These are phyloP conservation scores for Aspergillus leporis DNA, from an alignment of 495 filamentous ascomycete genomes.

Conservation along the genomic window DNA sequence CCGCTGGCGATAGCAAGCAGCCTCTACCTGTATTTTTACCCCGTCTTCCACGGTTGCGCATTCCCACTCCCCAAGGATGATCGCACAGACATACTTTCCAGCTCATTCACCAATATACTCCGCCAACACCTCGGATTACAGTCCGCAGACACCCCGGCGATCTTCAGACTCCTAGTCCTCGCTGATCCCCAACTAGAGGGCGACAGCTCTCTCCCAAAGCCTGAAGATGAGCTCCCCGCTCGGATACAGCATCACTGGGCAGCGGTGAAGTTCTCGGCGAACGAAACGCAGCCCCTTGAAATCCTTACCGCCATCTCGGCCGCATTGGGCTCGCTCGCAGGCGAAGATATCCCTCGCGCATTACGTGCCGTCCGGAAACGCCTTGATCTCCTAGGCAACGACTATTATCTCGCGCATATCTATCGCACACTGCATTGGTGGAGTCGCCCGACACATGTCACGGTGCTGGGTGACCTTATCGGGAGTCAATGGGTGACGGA, in stretches of 20 bases:
- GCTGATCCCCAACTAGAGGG: conserved; percentile 96
- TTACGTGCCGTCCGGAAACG: conserved; percentile 69
- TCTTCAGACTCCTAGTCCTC: conserved; percentile 88
- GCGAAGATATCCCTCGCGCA: conserved; percentile 64
- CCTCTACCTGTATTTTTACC: conserved; percentile 85
- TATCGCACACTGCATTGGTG: conserved; percentile 84
- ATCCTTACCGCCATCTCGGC: conserved; percentile 45
- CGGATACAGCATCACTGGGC: conserved; percentile 55
- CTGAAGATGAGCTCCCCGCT: conserved; percentile 59
- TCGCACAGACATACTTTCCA: background rate
- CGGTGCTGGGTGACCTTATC: conserved; percentile 85
- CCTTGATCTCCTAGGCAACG: conserved; percentile 88
- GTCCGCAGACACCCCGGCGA: conserved; percentile 29
- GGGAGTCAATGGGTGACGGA: conserved; percentile 96
- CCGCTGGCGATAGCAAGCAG: conserved; percentile 69
- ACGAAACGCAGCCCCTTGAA: conserved; percentile 15
- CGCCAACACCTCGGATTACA: conserved; percentile 43
- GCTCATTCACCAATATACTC: conserved; percentile 42
- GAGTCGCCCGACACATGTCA: conserved; percentile 80
- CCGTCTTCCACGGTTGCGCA: conserved; percentile 75
- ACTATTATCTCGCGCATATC: conserved; percentile 91
- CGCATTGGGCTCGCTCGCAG: conserved; percentile 51
- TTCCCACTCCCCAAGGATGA: conserved; percentile 62
- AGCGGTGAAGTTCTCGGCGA: conserved; percentile 15
- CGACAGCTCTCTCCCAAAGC: conserved; percentile 73